phyloP scores from a whole-genome alignment of 177 flowering plant species.

The Telopea speciosissima region DNA sequence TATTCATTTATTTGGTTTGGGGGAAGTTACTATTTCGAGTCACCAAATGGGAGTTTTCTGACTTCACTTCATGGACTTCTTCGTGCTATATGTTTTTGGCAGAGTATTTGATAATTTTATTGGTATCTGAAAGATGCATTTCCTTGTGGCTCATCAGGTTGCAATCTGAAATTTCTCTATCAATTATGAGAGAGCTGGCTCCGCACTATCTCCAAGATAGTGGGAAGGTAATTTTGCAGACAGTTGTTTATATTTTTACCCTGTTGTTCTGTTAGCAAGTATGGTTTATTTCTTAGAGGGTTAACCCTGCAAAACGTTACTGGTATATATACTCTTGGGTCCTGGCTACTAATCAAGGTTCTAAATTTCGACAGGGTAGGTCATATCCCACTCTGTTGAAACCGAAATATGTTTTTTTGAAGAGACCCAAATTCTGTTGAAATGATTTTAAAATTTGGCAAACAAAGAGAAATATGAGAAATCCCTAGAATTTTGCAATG shows the following conservation, averaged over 20 bases:
- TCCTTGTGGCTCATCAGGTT: constrained; percentile 41
- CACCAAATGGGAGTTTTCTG: neutral
- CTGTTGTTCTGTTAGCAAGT: neutral
- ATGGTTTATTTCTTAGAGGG: neutral
- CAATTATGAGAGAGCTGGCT: constrained; percentile 83
- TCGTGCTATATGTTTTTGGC: constrained; percentile 1
- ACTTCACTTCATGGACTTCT: neutral
- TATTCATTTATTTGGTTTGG: neutral
- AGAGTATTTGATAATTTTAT: neutral
- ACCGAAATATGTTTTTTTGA: too few species aligned
- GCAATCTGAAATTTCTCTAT: constrained; percentile 82
- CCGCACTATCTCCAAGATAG: constrained; percentile 94
- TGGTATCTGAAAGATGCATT: constrained; percentile 8
- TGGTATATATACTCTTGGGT: too few species aligned
- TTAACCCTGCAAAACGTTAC: neutral
- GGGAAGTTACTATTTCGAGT: neutral
- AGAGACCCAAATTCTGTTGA: too few species aligned
- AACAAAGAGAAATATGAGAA: too few species aligned
- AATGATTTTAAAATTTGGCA: too few species aligned
- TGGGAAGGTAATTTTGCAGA: constrained; percentile 47
- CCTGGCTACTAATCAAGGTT: too few species aligned
- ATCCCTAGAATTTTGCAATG: too few species aligned
- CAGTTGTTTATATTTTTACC: neutral
- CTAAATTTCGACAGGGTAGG: too few species aligned
- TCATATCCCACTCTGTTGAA: too few species aligned